Evolutionary conservation across 352 stramenopile genomes (phyloP).

Genomic region (Halophytophthora batemanensis): DNA sequence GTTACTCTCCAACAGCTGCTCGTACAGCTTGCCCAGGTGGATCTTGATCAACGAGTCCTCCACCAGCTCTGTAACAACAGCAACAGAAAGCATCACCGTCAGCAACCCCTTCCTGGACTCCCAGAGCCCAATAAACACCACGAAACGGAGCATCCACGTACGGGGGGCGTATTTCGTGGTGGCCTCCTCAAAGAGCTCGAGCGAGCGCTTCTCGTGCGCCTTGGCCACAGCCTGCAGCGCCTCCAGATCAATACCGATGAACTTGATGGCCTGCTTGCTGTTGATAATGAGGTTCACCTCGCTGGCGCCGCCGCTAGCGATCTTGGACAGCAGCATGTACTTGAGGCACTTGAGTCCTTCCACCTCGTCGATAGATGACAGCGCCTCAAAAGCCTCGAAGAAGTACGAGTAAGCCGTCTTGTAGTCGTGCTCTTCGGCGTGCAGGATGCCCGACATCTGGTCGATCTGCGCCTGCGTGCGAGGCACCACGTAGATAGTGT

Average conservation of each 20-base stretch:
- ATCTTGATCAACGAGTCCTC: slow-evolving; percentile 88
- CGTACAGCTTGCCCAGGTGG: slow-evolving; percentile 96
- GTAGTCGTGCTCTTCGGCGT: slow-evolving; percentile 98
- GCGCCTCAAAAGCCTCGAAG: slow-evolving; percentile 96
- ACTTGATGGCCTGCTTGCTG: slow-evolving; percentile 96
- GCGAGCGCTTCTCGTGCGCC: slow-evolving; percentile 92
- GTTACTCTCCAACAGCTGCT: slow-evolving; percentile 98
- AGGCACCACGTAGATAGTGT: slow-evolving; percentile 97
- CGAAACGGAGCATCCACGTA: too few relatives aligned
- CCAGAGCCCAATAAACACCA: too few relatives aligned
- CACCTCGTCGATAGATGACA: slow-evolving; percentile 89
- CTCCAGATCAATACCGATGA: slow-evolving; percentile 94
- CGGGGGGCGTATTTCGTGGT: slow-evolving; percentile 88
- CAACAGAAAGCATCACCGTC: slow-evolving; percentile 1
- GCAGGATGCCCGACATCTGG: slow-evolving; percentile 96
- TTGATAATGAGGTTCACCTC: slow-evolving; percentile 96
- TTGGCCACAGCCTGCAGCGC: slow-evolving; percentile 95
- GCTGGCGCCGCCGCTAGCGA: slow-evolving; percentile 89
- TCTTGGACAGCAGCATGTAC: slow-evolving; percentile 98
- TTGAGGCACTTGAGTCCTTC: slow-evolving; percentile 91
- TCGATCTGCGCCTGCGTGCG: slow-evolving; percentile 94
- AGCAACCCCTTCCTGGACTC: too few relatives aligned
- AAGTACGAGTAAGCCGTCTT: slow-evolving; percentile 99
- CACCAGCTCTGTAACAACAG: slow-evolving; percentile 60
- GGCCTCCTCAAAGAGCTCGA: slow-evolving; percentile 85